These are phyloP conservation scores for Nadsonia fulvescens DNA, from an alignment of 805 yeast species.

Conservation along the genomic window DNA sequence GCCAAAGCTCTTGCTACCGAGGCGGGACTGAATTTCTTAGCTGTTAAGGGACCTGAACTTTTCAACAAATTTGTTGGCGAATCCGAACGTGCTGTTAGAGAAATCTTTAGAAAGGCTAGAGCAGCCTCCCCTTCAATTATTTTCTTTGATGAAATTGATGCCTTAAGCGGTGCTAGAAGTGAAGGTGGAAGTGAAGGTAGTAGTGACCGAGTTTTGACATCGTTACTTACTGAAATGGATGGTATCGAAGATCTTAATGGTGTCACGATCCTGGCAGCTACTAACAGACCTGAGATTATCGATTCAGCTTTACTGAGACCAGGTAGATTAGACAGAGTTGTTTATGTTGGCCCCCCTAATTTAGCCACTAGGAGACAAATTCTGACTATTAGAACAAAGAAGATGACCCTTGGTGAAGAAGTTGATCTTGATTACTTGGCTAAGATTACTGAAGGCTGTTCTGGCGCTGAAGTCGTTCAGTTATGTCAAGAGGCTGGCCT, in stretches of 20 bases:
- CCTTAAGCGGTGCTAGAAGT: slow-evolving; percentile 57
- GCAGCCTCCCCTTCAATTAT: slow-evolving; percentile 91
- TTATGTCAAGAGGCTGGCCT: slow-evolving; percentile 92
- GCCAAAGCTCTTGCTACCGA: slow-evolving; percentile 94
- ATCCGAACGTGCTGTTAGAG: slow-evolving; percentile 82
- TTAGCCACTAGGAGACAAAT: slow-evolving; percentile 63
- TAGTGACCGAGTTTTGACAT: slow-evolving; percentile 72
- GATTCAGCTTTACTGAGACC: slow-evolving; percentile 91
- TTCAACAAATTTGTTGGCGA: slow-evolving; percentile 94
- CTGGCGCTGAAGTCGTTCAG: slow-evolving; percentile 90
- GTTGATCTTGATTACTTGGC: slow-evolving; percentile 40
- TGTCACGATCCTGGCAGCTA: slow-evolving; percentile 88
- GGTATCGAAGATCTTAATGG: slow-evolving; percentile 93
- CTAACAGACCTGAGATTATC: slow-evolving; percentile 84
- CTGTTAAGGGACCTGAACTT: slow-evolving; percentile 94
- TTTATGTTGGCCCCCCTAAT: slow-evolving; percentile 89
- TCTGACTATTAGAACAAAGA: slow-evolving; percentile 44
- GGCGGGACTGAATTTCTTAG: slow-evolving; percentile 80
- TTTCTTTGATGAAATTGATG: slow-evolving; percentile 94
- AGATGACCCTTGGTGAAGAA: slow-evolving; percentile 37
- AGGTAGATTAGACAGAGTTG: slow-evolving; percentile 84
- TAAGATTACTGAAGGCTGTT: slow-evolving; percentile 63
- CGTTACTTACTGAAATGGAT: slow-evolving; percentile 84
- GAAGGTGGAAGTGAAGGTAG: slow-evolving; percentile 40
- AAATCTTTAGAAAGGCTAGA: slow-evolving; percentile 80